Conservation (phyloP, 305 asterid species). For the Solanum chacoense region DNA sequence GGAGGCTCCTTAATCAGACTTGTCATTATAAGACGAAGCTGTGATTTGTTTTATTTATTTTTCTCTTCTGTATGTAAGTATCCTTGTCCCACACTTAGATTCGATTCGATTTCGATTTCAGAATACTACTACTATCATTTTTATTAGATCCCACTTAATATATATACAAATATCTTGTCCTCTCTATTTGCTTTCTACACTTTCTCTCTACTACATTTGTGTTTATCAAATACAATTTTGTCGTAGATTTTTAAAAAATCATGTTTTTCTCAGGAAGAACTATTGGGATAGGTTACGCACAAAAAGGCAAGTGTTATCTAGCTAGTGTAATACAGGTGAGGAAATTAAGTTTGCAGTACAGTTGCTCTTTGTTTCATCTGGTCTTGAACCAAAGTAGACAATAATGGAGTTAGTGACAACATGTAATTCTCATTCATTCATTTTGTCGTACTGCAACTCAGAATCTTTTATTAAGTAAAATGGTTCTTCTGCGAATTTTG, state of each 20-base stretch:
- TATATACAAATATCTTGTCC: not conserved
- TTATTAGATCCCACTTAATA: not conserved
- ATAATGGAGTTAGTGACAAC: not conserved
- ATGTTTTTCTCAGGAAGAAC: not conserved
- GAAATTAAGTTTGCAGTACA: not conserved
- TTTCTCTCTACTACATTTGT: not conserved
- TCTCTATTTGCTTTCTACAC: not conserved
- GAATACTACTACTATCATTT: not conserved
- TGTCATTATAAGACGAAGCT: slow-evolving; percentile 23
- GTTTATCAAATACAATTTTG: not conserved
- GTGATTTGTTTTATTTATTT: not conserved
- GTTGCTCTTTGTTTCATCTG: not conserved
- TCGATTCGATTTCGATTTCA: not conserved
- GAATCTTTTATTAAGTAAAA: not conserved
- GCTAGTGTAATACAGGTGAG: not conserved
- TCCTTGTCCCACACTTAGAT: not conserved
- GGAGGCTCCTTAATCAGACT: slow-evolving; percentile 31
- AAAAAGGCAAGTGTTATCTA: not conserved
- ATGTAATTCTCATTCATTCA: not conserved
- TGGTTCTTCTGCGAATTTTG: not conserved
- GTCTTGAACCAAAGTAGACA: not conserved
- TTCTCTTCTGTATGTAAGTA: not conserved
- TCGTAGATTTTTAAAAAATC: not conserved
- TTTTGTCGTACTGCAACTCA: not conserved
- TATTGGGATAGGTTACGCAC: not conserved